Base-by-base conservation (phyloP, 179 eudicot genomes). In the Spergularia azorica region DNA sequence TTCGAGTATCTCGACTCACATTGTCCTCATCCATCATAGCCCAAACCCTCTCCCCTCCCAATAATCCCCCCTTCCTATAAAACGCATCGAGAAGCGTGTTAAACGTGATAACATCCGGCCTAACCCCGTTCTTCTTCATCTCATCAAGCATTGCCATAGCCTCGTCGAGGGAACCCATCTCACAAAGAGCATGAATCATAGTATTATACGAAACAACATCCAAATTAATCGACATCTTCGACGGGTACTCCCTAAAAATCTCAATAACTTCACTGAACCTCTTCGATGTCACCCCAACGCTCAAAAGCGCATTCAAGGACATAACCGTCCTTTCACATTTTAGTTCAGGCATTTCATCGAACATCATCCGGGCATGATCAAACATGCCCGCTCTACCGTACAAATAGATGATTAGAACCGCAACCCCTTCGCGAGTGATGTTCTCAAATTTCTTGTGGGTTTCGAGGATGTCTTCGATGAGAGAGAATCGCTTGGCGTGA, bases 341-440 rank as follows among this genome's bases (percentile, higher is more conserved):
- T 54, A 73, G 39, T 32, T 83, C 60, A 32, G 86, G 84, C 86
- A 83, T 14, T 80, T 83, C 86, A n/a, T 80, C 86, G 67, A 83
- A 83, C 86, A 83, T 38, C 60, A 77, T 80, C 21, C 64, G 86
- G 14, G 86, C 86, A 61, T 77, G 67, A 26, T 83, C 79, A 21
- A 80, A 80, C 86, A 83, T 83, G 46, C 83, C 81, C 18, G 83
- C 83, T 11, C 58, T 58, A 5, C 79, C 76, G 21, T 83, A 80
- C 16, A 83, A 51, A 0, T 16, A 4, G 6, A 83, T 73, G 11
- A 79, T 75, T 3, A 79, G 75, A 16, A 46, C 32, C 3, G 76
- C 75, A 62, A 59, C 77, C 0, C 86, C 79, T 77, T 83, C 83
- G 9, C 10, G 55, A 38, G 74, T 66, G 3, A 83, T 79, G 32